Conservation (phyloP, 805 yeast genomes). For the Sugiyamaella qingdaonensis region DNA sequence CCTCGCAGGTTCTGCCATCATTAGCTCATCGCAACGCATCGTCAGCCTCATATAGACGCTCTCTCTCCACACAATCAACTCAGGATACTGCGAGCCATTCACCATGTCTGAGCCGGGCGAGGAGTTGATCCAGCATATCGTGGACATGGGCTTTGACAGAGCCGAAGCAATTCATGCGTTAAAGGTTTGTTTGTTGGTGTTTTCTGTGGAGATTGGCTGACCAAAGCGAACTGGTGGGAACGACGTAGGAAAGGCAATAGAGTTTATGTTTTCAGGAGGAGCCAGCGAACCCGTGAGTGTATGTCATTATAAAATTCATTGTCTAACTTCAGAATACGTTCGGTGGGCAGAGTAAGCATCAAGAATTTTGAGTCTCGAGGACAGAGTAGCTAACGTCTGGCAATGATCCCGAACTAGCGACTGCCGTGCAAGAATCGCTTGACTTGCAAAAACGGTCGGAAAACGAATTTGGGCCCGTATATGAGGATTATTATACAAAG, state of each 20-base stretch:
- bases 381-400: not conserved
- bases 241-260: constrained; percentile 28
- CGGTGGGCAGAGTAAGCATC: too few species aligned
- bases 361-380: too few species aligned
- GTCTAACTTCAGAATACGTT: too few species aligned
- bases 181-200: constrained; percentile 16
- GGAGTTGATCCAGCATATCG: constrained; percentile 19
- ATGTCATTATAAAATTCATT: not conserved
- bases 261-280: constrained; percentile 25
- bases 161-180: constrained; percentile 28
- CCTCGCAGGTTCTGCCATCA: too few species aligned
- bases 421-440: constrained; percentile 7
- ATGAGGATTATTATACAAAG: constrained; percentile 1
- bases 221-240: constrained; percentile 10
- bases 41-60: not conserved
- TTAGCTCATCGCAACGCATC: too few species aligned
- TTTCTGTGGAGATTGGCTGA: not conserved
- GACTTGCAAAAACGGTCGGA: constrained; percentile 1
- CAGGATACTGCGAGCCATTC: not conserved
- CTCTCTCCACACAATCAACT: not conserved
- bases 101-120: constrained; percentile 9
- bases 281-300: constrained; percentile 11
- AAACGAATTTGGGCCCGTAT: constrained; percentile 1
- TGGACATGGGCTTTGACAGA: constrained; percentile 31
- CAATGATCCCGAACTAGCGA: constrained; percentile 6